phyloP scores from a whole-genome alignment of 306 rosid genomes.

The Lotus japonicus region DNA sequence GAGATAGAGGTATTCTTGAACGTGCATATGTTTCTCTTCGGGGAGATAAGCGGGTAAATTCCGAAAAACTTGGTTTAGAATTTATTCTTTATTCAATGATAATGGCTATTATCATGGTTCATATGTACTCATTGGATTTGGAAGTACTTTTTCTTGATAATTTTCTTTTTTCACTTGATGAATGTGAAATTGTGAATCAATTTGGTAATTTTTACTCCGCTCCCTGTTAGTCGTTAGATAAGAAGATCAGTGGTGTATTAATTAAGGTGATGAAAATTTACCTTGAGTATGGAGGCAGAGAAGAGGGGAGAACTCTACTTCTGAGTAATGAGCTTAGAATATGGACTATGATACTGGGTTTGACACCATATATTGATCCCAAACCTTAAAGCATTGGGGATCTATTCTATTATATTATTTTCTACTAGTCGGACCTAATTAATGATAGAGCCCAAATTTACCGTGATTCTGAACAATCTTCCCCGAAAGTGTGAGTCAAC shows the following conservation, averaged over 20 bases:
- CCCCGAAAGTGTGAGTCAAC: too few relatives aligned
- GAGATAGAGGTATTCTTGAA: constrained; percentile 87
- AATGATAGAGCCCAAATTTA: too few relatives aligned
- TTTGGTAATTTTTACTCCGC: constrained; percentile 14
- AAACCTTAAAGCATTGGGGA: too few relatives aligned
- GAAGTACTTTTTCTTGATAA: not conserved
- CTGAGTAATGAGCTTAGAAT: too few relatives aligned
- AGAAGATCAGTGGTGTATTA: not conserved
- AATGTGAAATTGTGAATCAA: not conserved
- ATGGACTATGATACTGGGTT: too few relatives aligned
- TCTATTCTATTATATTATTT: too few relatives aligned
- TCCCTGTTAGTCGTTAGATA: not conserved
- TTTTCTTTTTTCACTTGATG: not conserved
- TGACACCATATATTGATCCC: too few relatives aligned
- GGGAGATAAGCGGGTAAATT: constrained; percentile 87
- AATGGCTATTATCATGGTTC: constrained; percentile 18
- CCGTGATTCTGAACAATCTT: too few relatives aligned
- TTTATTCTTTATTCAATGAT: not conserved
- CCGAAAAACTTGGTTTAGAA: constrained; percentile 15
- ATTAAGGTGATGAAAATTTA: not conserved
- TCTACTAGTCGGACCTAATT: too few relatives aligned
- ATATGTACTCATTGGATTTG: not conserved
- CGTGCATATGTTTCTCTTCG: constrained; percentile 88
- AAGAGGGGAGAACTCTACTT: too few relatives aligned
- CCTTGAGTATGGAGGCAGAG: not conserved